Base-by-base conservation (phyloP, 176 grass and related monocot genomes). In the Paspalum vaginatum region DNA sequence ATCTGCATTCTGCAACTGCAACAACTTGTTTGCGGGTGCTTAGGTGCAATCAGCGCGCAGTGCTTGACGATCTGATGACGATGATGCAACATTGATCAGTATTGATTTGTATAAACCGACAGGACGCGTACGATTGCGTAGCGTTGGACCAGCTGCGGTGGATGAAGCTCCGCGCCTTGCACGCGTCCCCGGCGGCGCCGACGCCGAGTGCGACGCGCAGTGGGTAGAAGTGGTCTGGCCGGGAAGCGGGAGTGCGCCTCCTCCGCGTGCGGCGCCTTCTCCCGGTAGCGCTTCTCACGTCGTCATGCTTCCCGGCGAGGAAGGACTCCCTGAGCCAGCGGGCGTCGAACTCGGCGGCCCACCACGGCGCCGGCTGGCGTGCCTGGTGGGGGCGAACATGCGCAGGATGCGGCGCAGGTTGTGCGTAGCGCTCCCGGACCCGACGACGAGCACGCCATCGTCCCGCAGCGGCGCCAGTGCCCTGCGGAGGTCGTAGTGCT, bases 241-340 rank as follows among this genome's bases (percentile, higher is more conserved):
- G 74, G n/a, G n/a, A n/a, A n/a, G n/a, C n/a, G n/a, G 20, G 94
- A 91, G 75, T 97, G 94, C 26, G 91, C 87, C 75, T 64, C 77
- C 86, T 75, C 91, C 57, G 27, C 85, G 76, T 81, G 1, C 44
- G 94, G 94, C 21, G 87, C 79, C 83, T n/a, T 87, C 82, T 88
- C 76, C 68, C 75, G 62, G 13, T 63, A 90, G 16, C 82, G 81
- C 9, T 86, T 90, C 55, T 90, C 55, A 91, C 85, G n/a, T 97
- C 94, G 47, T 86, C 89, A 79, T 91, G 70, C 70, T 78, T 97
- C 60, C 87, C 87, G 63, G 18, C 37, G 14, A 94, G 43, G 27
- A 97, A 79, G 3, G 94, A 71, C 1, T 97, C 91, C 70, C 64
- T 82, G 68, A 97, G 89, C 95, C 95, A 97, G n/a, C n/a, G n/a